A percentile compares a stretch with the other conserved stretches of the same genome.
Evolutionary conservation across 345 rosid species (phyloP).

Genomic region (Salix brachista): DNA sequence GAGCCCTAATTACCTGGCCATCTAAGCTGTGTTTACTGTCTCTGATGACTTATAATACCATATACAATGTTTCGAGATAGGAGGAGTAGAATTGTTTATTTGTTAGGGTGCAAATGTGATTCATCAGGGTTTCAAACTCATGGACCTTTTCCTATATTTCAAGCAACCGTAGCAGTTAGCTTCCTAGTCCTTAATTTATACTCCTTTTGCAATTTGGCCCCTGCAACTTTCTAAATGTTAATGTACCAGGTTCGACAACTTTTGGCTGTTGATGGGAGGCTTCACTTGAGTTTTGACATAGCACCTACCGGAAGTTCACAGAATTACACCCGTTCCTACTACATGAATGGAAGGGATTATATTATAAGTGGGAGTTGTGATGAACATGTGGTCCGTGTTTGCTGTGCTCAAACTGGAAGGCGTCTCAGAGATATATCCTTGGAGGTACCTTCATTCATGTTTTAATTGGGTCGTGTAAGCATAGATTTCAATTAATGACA

Average conservation of each 20-base stretch:
- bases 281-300: slow-evolving; percentile 68
- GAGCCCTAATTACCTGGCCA: neutral
- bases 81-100: neutral
- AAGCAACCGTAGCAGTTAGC: neutral
- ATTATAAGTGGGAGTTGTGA: slow-evolving; percentile 90
- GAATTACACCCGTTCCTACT: slow-evolving; percentile 90
- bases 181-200: neutral
- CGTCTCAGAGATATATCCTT: slow-evolving; percentile 85
- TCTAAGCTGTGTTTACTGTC: neutral
- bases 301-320: slow-evolving; percentile 70
- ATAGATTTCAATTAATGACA: neutral
- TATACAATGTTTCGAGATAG: neutral
- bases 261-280: slow-evolving; percentile 83
- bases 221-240: neutral
- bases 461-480: neutral
- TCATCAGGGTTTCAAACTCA: neutral
- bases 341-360: slow-evolving; percentile 91
- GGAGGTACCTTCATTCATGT: slow-evolving; percentile 53
- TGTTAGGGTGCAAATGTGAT: neutral
- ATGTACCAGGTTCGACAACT: slow-evolving; percentile 74
- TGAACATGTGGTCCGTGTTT: slow-evolving; percentile 77
- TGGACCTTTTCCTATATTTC: neutral
- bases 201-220: neutral
- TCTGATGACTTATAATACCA: neutral
- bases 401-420: slow-evolving; percentile 97